Evolutionary conservation across 108 stramenopile genomes (phyloP).

Genomic region (Seminavis robusta): DNA sequence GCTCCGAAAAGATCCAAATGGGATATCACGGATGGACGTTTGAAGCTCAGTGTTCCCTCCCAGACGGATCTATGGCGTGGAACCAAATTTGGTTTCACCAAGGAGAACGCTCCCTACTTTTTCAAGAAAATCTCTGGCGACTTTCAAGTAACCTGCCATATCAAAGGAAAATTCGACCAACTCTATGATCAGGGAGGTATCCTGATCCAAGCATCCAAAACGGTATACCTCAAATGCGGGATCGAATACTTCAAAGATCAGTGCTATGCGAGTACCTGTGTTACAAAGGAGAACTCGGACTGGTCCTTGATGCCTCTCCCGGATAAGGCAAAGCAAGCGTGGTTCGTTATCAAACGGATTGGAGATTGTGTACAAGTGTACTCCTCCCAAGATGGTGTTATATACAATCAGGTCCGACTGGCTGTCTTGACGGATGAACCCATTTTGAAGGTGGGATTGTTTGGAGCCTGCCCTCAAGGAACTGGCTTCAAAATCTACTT

Average conservation of each 20-base stretch:
- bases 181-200: conserved; percentile 48
- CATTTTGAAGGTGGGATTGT: conserved; percentile 34
- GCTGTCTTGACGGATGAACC: conserved; percentile 27
- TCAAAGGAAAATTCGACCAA: conserved; percentile 27
- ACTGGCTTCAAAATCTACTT: not conserved
- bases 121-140: conserved; percentile 39
- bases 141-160: conserved; percentile 38
- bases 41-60: conserved; percentile 25
- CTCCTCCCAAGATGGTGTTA: conserved; percentile 33
- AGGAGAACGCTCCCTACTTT: conserved; percentile 46
- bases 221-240: conserved; percentile 38
- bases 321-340: conserved; percentile 18
- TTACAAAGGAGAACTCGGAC: conserved; percentile 43
- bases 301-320: conserved; percentile 37
- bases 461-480: conserved; percentile 30
- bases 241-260: conserved; percentile 37
- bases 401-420: conserved; percentile 43
- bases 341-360: conserved; percentile 38
- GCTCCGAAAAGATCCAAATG: no score
- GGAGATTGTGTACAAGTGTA: conserved; percentile 32
- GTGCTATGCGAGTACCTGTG: conserved; percentile 29
- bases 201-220: conserved; percentile 41
- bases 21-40: no score
- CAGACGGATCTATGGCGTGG: conserved; percentile 45
- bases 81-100: conserved; percentile 21